Conservation (phyloP, 2,329 filamentous ascomycete genomes). For the Penicillium sp. region DNA sequence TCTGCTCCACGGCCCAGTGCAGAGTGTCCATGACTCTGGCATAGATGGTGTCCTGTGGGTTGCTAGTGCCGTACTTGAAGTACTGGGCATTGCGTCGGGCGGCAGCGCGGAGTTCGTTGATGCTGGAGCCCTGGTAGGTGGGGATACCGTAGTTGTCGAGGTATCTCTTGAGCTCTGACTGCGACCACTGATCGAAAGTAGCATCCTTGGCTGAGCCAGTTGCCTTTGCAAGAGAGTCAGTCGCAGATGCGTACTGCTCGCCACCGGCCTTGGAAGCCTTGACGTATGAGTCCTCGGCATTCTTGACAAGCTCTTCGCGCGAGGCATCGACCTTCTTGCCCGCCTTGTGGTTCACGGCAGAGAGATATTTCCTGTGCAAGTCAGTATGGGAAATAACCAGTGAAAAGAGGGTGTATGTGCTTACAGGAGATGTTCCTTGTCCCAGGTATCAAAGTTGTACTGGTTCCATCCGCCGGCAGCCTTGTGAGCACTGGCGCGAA, state of each 20-base stretch:
- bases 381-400: constrained; percentile 40
- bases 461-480: constrained; percentile 67
- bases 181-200: constrained; percentile 72
- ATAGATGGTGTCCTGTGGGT: constrained; percentile 65
- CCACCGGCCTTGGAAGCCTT: constrained; percentile 52
- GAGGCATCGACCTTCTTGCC: constrained; percentile 65
- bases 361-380: constrained; percentile 48
- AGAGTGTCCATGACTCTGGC: constrained; percentile 59
- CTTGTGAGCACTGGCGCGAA: constrained; percentile 73
- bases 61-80: constrained; percentile 73
- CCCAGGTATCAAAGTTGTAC: constrained; percentile 81
- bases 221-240: constrained; percentile 67
- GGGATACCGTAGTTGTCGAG: constrained; percentile 76
- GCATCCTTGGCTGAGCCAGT: constrained; percentile 66
- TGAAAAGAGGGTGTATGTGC: constrained; percentile 13
- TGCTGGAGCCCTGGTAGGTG: constrained; percentile 66
- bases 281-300: constrained; percentile 48
- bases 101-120: constrained; percentile 70
- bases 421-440: constrained; percentile 68
- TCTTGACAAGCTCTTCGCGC: constrained; percentile 72
- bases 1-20: constrained; percentile 53
- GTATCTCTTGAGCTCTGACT: constrained; percentile 73
- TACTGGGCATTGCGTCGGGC: constrained; percentile 74
- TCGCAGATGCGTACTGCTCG: constrained; percentile 62
- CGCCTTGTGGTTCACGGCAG: constrained; percentile 53